Evolutionary conservation across 164 flowering plant genomes (phyloP), one percentile per base, ranked within the genome.

Genomic region (Dillenia suffruticosa): DNA sequence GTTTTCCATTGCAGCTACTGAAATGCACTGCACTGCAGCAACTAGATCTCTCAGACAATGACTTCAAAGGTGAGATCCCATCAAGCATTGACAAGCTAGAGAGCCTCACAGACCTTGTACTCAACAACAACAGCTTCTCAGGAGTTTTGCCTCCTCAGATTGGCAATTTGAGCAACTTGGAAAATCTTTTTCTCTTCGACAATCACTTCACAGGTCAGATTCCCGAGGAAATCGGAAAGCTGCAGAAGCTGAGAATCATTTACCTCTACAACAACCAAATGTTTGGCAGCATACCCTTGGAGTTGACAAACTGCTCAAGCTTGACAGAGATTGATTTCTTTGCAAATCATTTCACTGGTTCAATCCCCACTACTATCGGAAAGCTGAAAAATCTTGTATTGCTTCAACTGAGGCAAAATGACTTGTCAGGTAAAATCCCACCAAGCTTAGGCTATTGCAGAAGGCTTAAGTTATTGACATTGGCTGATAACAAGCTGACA

Each of bases 321-420:
- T 68, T 90, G 54, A 66, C 70, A 0, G 81, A 65, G 62, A 63
- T 93, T 17, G 98, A 93, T 74, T 84, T 93, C 77, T 90, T 83
- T 47, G 96, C 92, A 11, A 90, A 90, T 72, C 86, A 81, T 49
- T 86, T 93, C 50, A 46, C 78, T 0, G 98, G 98, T 8, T 44
- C 79, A 13, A 89, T 93, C 66, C 97, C 96, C 11, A 57, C 71
- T 9, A 81, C 82, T 0, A 85, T 93, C 51, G 97, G 95, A 61
- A 87, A 78, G 69, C 92, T 93, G 10, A 79, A 83, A 66, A 76
- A 83, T 70, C 80, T 93, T 1, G 77, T 70, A 51, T 9, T 86
- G 40, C 91, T 94, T 71, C 89, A 83, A 2, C 70, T 93, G 73
- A 83, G 96, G 78, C 88, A 88, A 77, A 93, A 93, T 62, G 88